phyloP scores from a whole-genome alignment of 75 land plant genomes.

The Cupressus sempervirens region DNA sequence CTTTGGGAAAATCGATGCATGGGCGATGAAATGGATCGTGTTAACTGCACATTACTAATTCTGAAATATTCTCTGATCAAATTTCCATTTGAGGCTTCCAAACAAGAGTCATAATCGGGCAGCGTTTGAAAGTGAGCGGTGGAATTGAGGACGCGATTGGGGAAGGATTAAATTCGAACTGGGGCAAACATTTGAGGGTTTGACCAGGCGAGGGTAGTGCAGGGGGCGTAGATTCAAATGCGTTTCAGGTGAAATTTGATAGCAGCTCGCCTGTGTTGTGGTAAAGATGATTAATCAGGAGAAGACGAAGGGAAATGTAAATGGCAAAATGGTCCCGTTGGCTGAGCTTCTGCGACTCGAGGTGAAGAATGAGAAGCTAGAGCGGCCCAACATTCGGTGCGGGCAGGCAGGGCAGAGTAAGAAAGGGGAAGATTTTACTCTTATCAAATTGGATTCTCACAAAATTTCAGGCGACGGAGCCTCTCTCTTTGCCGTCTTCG shows the following conservation, averaged over 20 bases:
- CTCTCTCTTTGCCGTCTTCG: conserved; percentile 83
- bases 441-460: conserved; percentile 79
- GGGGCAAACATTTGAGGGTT: not conserved
- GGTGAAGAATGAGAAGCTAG: conserved; percentile 60
- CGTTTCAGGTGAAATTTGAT: not conserved
- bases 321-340: conserved; percentile 54
- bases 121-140: too few relatives aligned
- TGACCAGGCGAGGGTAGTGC: not conserved
- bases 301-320: not conserved
- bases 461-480: conserved; percentile 67
- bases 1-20: not conserved
- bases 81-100: not conserved
- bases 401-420: conserved; percentile 86
- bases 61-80: not conserved
- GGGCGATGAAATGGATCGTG: not conserved
- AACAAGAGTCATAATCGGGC: too few relatives aligned
- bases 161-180: not conserved
- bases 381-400: conserved; percentile 63
- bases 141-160: not conserved
- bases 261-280: not conserved
- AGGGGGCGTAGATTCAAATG: not conserved
- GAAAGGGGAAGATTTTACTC: conserved; percentile 94
- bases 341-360: conserved; percentile 77
- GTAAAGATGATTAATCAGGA: not conserved
- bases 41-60: not conserved